These are phyloP conservation scores for Madurella mycetomatis DNA, from an alignment of 2,329 filamentous ascomycete genomes.

Conservation along the genomic window DNA sequence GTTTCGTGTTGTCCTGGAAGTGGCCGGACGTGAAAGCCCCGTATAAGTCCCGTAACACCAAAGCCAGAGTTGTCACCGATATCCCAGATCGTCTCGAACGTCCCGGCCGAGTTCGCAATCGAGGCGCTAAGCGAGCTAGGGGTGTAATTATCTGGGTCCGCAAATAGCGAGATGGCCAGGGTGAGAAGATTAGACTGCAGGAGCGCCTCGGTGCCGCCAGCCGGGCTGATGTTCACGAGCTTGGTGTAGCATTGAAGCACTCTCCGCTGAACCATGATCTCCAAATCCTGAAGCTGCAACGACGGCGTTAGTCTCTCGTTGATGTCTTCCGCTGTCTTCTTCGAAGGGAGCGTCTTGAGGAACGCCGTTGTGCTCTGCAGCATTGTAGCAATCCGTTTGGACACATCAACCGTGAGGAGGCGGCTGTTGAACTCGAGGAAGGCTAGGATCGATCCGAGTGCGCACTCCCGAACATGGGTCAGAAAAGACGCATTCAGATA, in stretches of 20 bases:
- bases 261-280: slow-evolving; percentile 86
- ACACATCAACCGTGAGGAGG: slow-evolving; percentile 87
- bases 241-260: slow-evolving; percentile 94
- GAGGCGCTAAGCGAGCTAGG: slow-evolving; percentile 82
- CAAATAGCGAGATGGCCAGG: slow-evolving; percentile 84
- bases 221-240: slow-evolving; percentile 80
- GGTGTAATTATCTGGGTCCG: slow-evolving; percentile 84
- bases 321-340: slow-evolving; percentile 83
- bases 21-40: slow-evolving; percentile 67
- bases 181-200: slow-evolving; percentile 89
- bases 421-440: slow-evolving; percentile 93
- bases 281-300: slow-evolving; percentile 82
- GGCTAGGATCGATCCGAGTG: slow-evolving; percentile 81
- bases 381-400: slow-evolving; percentile 88
- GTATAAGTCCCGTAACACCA: slow-evolving; percentile 80
- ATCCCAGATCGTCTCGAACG: slow-evolving; percentile 94
- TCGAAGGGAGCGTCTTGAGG: slow-evolving; percentile 74
- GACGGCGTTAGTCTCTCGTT: slow-evolving; percentile 78
- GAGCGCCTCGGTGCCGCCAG: slow-evolving; percentile 77
- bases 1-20: slow-evolving; percentile 65
- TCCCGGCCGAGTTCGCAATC: slow-evolving; percentile 83
- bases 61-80: slow-evolving; percentile 92
- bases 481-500: slow-evolving; percentile 88
- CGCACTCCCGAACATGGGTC: slow-evolving; percentile 91
- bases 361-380: slow-evolving; percentile 91